A percentile compares a stretch with the other conserved stretches of the same genome.
These are phyloP conservation scores for Cutaneotrichosporon spelunceum DNA, from an alignment of 1,284 basidiomycete genomes.

Conservation along the genomic window DNA sequence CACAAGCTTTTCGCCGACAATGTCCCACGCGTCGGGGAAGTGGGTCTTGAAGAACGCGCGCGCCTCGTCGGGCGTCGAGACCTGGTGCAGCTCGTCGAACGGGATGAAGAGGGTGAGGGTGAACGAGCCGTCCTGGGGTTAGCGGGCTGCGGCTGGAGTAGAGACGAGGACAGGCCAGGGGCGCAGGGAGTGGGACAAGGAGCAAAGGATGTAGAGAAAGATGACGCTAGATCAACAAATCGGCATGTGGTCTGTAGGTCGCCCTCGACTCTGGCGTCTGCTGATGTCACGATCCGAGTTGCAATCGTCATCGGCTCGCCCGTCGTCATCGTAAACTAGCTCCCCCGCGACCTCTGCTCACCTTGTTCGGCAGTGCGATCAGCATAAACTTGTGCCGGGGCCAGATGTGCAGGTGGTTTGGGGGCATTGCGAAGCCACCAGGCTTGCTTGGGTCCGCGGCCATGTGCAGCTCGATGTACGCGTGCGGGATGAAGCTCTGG, in stretches of 20 bases:
- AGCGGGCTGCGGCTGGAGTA: background rate
- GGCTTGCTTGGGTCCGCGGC: conserved; percentile 65
- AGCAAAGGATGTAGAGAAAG: too few species aligned
- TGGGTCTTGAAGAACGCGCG: conserved; percentile 73
- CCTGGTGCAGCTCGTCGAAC: conserved; percentile 67
- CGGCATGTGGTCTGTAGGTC: too few species aligned
- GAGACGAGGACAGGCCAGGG: background rate
- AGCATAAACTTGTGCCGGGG: conserved; percentile 98
- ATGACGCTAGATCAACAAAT: too few species aligned
- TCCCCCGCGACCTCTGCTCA: too few species aligned
- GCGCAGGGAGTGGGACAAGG: too few species aligned
- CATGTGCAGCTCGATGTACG: conserved; percentile 95
- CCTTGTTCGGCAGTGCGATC: conserved; percentile 94
- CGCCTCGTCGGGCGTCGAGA: conserved; percentile 62
- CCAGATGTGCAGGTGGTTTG: conserved; percentile 97
- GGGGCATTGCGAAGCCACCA: conserved; percentile 77
- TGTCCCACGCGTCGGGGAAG: conserved; percentile 80
- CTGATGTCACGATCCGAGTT: background rate
- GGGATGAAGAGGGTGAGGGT: conserved; percentile 84
- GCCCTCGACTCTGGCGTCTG: too few species aligned
- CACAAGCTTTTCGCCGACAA: conserved; percentile 78
- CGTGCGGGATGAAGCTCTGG: conserved; percentile 90
- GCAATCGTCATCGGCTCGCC: conserved; percentile 8
- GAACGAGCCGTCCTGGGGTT: conserved; percentile 53
- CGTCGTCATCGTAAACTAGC: too few species aligned